These are phyloP conservation scores for Fusarium sp. DNA, from an alignment of 2,329 filamentous ascomycete species.

Conservation along the genomic window DNA sequence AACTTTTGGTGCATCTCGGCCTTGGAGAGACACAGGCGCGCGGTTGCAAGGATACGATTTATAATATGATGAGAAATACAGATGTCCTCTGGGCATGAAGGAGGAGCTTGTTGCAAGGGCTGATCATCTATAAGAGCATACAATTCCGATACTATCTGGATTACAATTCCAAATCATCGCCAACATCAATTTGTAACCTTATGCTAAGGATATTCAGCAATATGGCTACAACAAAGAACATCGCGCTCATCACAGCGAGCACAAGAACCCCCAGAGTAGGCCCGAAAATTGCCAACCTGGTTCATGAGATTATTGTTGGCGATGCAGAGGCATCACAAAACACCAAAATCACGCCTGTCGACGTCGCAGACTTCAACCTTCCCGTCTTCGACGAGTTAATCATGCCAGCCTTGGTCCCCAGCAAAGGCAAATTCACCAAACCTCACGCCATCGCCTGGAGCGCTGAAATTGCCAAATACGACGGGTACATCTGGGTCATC, in stretches of 20 bases:
- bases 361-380: slow-evolving; percentile 46
- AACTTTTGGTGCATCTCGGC: background rate
- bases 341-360: slow-evolving; percentile 9
- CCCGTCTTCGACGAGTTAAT: slow-evolving; percentile 58
- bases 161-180: background rate
- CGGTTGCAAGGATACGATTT: background rate
- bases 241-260: slow-evolving; percentile 26
- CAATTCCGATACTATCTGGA: too few species aligned
- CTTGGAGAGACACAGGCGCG: background rate
- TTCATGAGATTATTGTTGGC: slow-evolving; percentile 19
- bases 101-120: background rate
- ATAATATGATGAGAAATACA: background rate
- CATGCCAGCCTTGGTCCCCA: slow-evolving; percentile 54
- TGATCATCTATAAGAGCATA: background rate
- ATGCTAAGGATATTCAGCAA: background rate
- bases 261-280: slow-evolving; percentile 21
- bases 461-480: slow-evolving; percentile 55
- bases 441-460: slow-evolving; percentile 60
- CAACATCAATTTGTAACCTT: background rate
- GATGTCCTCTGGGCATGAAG: background rate
- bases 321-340: background rate
- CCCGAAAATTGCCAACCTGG: background rate
- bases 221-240: slow-evolving; percentile 9
- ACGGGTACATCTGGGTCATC: slow-evolving; percentile 62
- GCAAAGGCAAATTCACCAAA: slow-evolving; percentile 48